These are phyloP conservation scores for Phytophthora agathidicida DNA, from an alignment of 352 stramenopile genomes.

Conservation along the genomic window DNA sequence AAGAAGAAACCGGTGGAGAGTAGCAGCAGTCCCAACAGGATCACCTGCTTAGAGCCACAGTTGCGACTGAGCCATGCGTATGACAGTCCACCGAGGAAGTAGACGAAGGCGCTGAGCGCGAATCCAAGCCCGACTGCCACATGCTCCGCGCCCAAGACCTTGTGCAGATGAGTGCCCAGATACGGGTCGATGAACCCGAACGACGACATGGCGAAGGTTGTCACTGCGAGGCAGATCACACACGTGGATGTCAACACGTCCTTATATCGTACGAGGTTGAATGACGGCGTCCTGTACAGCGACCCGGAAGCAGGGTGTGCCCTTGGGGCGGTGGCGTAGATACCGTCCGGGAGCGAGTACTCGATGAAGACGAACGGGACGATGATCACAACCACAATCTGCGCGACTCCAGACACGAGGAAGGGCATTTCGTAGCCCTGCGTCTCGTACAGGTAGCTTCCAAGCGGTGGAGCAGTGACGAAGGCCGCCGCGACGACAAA, in stretches of 20 bases:
- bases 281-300: slow-evolving; percentile 30
- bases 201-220: slow-evolving; percentile 65
- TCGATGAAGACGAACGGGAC: slow-evolving; percentile 79
- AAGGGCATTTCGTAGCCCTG: slow-evolving; percentile 68
- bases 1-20: slow-evolving; percentile 63
- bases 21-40: slow-evolving; percentile 56
- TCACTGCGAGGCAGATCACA: slow-evolving; percentile 50
- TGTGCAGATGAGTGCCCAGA: slow-evolving; percentile 64
- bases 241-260: slow-evolving; percentile 68
- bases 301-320: slow-evolving; percentile 14
- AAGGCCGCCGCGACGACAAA: slow-evolving; percentile 73
- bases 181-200: slow-evolving; percentile 81
- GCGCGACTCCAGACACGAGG: slow-evolving; percentile 56
- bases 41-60: slow-evolving; percentile 69
- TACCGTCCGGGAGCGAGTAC: slow-evolving; percentile 69
- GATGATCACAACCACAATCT: slow-evolving; percentile 67
- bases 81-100: slow-evolving; percentile 59
- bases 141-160: slow-evolving; percentile 62
- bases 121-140: slow-evolving; percentile 70
- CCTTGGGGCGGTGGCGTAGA: slow-evolving; percentile 41
- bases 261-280: slow-evolving; percentile 46
- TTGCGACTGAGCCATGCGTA: slow-evolving; percentile 70
- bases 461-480: slow-evolving; percentile 60
- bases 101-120: slow-evolving; percentile 67
- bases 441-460: slow-evolving; percentile 60